Conservation (phyloP, 176 grass and related monocot species). For the Aechmea fasciata region DNA sequence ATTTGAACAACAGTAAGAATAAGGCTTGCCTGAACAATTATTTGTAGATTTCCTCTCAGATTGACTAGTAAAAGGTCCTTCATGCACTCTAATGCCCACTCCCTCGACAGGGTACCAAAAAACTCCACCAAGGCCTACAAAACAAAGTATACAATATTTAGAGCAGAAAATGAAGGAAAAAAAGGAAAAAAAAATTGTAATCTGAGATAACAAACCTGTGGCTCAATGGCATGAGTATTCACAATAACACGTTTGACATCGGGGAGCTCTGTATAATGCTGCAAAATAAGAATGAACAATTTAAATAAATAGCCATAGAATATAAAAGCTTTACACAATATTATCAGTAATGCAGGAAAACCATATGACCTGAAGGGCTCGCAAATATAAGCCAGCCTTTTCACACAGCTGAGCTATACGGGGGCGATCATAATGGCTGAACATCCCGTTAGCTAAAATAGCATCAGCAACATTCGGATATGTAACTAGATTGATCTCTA, state of each 20-base stretch:
- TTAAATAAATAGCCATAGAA: constrained; percentile 5
- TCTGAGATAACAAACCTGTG: constrained; percentile 55
- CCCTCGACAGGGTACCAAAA: constrained; percentile 84
- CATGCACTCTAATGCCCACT: constrained; percentile 99
- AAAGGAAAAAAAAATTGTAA: background rate
- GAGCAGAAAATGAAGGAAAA: constrained; percentile 4
- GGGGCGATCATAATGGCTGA: constrained; percentile 93
- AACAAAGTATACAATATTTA: background rate
- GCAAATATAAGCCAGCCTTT: constrained; percentile 87
- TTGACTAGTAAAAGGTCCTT: constrained; percentile 91
- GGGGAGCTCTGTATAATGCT: constrained; percentile 89
- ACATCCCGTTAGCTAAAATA: constrained; percentile 98
- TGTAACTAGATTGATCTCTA: constrained; percentile 93
- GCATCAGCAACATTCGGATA: constrained; percentile 99
- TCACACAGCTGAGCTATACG: constrained; percentile 95
- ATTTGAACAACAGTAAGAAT: constrained; percentile 1
- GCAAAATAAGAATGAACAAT: constrained; percentile 32
- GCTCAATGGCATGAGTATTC: constrained; percentile 95
- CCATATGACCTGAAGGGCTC: constrained; percentile 73
- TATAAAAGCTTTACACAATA: background rate
- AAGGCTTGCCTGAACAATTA: constrained; percentile 79
- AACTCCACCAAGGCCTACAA: constrained; percentile 84
- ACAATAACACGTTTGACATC: constrained; percentile 96
- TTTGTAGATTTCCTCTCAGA: constrained; percentile 91
- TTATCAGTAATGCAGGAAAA: constrained; percentile 13